A percentile compares a stretch with the other conserved stretches of the same genome.
These are phyloP conservation scores for Baorangia bicolor DNA, from an alignment of 768 basidiomycete genomes.

Conservation along the genomic window DNA sequence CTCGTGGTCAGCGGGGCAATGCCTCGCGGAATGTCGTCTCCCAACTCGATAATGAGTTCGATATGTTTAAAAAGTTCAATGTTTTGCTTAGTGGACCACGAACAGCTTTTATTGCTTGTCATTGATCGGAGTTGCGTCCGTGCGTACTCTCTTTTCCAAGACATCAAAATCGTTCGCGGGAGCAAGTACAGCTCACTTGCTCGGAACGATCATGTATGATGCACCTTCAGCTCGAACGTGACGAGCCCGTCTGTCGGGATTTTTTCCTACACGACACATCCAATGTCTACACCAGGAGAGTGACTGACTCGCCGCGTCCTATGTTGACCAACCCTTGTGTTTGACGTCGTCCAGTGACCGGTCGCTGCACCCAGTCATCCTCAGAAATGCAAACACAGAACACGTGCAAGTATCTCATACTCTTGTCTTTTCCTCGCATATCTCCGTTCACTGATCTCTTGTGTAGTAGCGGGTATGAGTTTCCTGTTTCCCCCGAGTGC, in stretches of 20 bases:
- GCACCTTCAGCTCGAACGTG: not conserved
- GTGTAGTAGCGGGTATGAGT: not conserved
- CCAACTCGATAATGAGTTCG: not conserved
- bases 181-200: not conserved
- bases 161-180: not conserved
- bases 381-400: not conserved
- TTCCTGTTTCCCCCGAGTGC: not conserved
- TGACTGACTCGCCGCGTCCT: no score
- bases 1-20: not conserved
- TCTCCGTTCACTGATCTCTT: not conserved
- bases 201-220: not conserved
- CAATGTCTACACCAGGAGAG: no score
- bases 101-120: not conserved
- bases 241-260: not conserved
- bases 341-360: not conserved
- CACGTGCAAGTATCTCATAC: not conserved
- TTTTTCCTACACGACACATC: not conserved
- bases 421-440: not conserved
- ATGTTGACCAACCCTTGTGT: not conserved
- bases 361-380: not conserved
- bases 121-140: not conserved
- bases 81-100: not conserved
- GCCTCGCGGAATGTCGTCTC: not conserved
- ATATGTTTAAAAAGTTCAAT: not conserved
- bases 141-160: not conserved